phyloP scores from a whole-genome alignment of 257 asterid genomes.

The Misopates orontium region DNA sequence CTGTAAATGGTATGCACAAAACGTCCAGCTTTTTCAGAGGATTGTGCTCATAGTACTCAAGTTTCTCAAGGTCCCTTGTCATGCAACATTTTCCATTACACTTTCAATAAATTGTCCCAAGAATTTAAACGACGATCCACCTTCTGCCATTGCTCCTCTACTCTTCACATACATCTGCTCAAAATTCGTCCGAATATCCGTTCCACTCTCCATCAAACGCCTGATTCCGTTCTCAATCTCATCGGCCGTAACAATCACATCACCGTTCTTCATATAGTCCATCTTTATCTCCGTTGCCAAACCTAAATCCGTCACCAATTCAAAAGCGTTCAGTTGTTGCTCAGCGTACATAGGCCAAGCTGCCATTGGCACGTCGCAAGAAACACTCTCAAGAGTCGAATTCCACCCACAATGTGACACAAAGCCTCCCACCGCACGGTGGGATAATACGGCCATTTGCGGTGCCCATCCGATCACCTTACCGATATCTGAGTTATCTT shows the following conservation, averaged over 20 bases:
- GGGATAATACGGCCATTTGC: constrained; percentile 44
- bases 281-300: constrained; percentile 40
- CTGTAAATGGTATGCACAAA: no score
- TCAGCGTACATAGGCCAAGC: constrained; percentile 49
- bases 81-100: no score
- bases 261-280: constrained; percentile 27
- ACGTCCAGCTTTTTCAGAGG: no score
- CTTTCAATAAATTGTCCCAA: constrained; percentile 34
- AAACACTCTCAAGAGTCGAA: constrained; percentile 49
- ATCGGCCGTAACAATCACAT: constrained; percentile 37
- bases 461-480: constrained; percentile 60
- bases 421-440: constrained; percentile 48
- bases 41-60: no score
- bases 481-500: constrained; percentile 40
- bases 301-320: constrained; percentile 43
- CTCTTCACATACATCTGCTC: constrained; percentile 41
- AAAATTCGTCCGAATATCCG: constrained; percentile 30
- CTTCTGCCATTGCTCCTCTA: constrained; percentile 38
- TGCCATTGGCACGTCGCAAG: constrained; percentile 55
- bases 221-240: constrained; percentile 39
- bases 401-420: constrained; percentile 64
- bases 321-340: constrained; percentile 49
- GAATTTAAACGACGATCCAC: constrained; percentile 51
- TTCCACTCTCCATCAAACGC: constrained; percentile 37
- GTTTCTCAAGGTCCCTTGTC: no score